phyloP scores from a whole-genome alignment of 306 rosid species.

The Malus domestica region DNA sequence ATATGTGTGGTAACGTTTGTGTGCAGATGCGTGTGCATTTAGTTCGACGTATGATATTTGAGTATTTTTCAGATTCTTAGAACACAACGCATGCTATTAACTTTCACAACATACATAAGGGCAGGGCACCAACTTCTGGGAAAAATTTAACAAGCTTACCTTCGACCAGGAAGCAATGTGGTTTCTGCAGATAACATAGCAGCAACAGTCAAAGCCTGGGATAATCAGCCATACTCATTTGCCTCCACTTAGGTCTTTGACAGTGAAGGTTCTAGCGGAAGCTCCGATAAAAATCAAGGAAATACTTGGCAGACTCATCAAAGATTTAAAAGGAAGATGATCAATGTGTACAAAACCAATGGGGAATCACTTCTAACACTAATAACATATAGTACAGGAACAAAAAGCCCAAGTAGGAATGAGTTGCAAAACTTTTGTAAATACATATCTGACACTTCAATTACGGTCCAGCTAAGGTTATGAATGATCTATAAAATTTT shows the following conservation, averaged over 20 bases:
- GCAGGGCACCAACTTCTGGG: background rate
- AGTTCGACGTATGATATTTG: background rate
- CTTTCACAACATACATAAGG: background rate
- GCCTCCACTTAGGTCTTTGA: constrained; percentile 92
- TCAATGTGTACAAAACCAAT: constrained; percentile 3
- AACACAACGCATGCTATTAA: background rate
- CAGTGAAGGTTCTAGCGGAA: constrained; percentile 95
- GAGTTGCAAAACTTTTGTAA: background rate
- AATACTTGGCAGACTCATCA: background rate
- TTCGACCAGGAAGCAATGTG: constrained; percentile 68
- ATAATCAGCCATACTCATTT: constrained; percentile 66
- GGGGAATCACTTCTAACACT: constrained; percentile 2
- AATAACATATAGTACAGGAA: background rate
- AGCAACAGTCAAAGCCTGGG: constrained; percentile 88
- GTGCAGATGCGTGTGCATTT: background rate
- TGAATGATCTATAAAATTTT: background rate
- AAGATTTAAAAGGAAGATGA: background rate
- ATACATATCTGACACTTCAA: background rate
- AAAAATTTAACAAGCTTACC: constrained; percentile 32
- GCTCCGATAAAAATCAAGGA: constrained; percentile 49
- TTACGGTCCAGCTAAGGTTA: background rate
- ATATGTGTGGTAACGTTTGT: background rate
- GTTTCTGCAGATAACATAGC: constrained; percentile 93
- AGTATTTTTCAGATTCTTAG: background rate
- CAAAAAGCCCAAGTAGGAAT: constrained; percentile 6